Base-by-base conservation (phyloP, 345 rosid genomes). In the Hypericum androsaemum region DNA sequence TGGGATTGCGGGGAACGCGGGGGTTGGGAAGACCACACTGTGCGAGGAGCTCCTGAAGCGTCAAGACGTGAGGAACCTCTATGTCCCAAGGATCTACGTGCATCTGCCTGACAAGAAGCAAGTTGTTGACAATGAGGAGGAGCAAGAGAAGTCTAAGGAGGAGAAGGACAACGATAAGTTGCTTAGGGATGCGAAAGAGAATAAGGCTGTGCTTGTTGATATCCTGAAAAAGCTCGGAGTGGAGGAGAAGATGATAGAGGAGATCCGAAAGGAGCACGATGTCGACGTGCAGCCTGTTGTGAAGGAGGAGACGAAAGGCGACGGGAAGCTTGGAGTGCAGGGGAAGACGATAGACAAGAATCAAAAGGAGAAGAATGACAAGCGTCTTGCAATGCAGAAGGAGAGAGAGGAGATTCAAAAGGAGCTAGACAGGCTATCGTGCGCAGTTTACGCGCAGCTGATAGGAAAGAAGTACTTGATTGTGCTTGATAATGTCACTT, bases 1-100 rank as follows among this genome's bases (percentile, higher is more conserved):
- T 7, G 85, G 69, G 3, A 49, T 75, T 45, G 66, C 67, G 0
- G 88, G 89, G 50, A 56, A 40, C 16, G 46, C 41, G 0, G 80
- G 81, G 11, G 67, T 62, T n/a, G 81, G 85, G n/a, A 79, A 79
- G 43, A 71, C 85, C 5, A 54, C 76, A 5, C 65, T 82, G 11
- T 79, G 81, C 50, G 68, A 68, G 15, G 5, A 8, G 12, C 56
- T 79, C 50, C 61, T 82, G 48, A 53, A 61, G 32, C 16, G 61
- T 0, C 11, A 54, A 0, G 32, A 22, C 1, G 74, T 72, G 56
- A 71, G 50, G 54, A 22, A 3, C 10, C 56, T 17, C 12, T 79
- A 66, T 47, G 7, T 57, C 43, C 85, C 81, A 11, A 69, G 83
- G 68, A 45, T 82, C 37, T 71, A 77, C 77, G 67, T 77, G 9